Percentiles rank a stretch among this genome's conserved stretches.
phyloP scores from a whole-genome alignment of 2,329 filamentous ascomycete genomes.

The Aspergillus piperis region DNA sequence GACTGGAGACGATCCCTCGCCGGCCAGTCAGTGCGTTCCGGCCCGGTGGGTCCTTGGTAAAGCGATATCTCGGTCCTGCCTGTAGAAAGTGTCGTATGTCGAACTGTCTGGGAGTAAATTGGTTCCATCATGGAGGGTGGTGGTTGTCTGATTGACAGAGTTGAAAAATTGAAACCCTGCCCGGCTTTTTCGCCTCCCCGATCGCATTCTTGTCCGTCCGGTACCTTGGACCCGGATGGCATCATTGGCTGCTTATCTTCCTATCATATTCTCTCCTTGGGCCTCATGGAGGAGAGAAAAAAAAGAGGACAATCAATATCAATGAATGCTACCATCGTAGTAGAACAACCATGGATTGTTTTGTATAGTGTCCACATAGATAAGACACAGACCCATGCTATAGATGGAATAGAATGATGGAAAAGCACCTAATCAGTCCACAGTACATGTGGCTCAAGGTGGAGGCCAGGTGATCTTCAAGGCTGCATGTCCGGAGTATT shows the following conservation, averaged over 20 bases:
- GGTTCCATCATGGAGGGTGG: conserved; percentile 10
- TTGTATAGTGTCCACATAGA: too few species aligned
- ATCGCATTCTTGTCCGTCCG: conserved; percentile 15
- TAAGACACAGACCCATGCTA: too few species aligned
- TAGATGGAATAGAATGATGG: too few species aligned
- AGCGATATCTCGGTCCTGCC: conserved; percentile 2
- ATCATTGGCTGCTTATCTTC: conserved; percentile 5
- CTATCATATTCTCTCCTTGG: neutral
- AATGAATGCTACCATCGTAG: too few species aligned
- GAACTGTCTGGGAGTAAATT: neutral
- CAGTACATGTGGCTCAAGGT: conserved; percentile 13
- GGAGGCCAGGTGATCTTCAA: conserved; percentile 25
- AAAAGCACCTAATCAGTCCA: neutral
- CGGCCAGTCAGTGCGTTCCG: conserved; percentile 22
- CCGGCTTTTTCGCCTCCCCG: conserved; percentile 19
- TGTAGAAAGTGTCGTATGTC: neutral
- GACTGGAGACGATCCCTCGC: conserved; percentile 25
- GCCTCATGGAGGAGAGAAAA: neutral
- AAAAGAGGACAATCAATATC: too few species aligned
- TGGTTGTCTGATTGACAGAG: neutral
- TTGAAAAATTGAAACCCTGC: conserved; percentile 7
- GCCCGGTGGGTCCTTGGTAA: conserved; percentile 11
- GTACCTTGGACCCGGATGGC: conserved; percentile 7
- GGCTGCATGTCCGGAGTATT: conserved; percentile 25
- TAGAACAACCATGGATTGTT: too few species aligned